phyloP scores from a whole-genome alignment of 305 asterid genomes.

The Coffea humblotiana region DNA sequence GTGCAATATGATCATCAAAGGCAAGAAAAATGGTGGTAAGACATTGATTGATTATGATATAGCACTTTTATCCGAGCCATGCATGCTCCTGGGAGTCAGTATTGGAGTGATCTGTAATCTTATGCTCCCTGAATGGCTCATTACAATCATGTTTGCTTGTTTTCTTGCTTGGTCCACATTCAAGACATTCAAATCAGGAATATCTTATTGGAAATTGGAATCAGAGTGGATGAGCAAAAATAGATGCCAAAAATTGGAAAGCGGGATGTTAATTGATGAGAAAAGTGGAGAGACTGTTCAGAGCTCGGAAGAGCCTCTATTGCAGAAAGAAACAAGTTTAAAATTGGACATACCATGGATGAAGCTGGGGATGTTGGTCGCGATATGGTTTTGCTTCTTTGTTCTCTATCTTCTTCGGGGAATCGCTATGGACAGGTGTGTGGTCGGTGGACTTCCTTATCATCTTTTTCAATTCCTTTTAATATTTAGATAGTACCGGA shows the following conservation, averaged over 20 bases:
- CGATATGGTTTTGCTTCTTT: slow-evolving; percentile 65
- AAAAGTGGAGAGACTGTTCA: slow-evolving; percentile 13
- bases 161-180: slow-evolving; percentile 58
- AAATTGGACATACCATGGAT: slow-evolving; percentile 43
- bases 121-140: slow-evolving; percentile 70
- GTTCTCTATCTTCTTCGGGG: slow-evolving; percentile 59
- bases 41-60: slow-evolving; percentile 52
- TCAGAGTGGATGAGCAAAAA: slow-evolving; percentile 28
- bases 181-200: slow-evolving; percentile 56
- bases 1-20: slow-evolving; percentile 22
- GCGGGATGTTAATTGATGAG: slow-evolving; percentile 12
- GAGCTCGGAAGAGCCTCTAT: slow-evolving; percentile 26
- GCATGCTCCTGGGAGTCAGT: slow-evolving; percentile 63
- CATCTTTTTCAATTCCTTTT: not conserved
- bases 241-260: slow-evolving; percentile 22
- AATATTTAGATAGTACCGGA: too few species aligned
- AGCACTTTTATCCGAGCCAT: slow-evolving; percentile 61
- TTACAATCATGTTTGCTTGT: slow-evolving; percentile 45
- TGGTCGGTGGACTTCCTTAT: not conserved
- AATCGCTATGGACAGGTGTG: slow-evolving; percentile 70
- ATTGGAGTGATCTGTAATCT: slow-evolving; percentile 59
- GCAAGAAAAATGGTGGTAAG: slow-evolving; percentile 21
- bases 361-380: slow-evolving; percentile 45
- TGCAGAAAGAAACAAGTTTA: slow-evolving; percentile 18
- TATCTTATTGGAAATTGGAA: slow-evolving; percentile 50